phyloP scores from a whole-genome alignment of 768 basidiomycete genomes.

The Strobilomyces dryophilus region DNA sequence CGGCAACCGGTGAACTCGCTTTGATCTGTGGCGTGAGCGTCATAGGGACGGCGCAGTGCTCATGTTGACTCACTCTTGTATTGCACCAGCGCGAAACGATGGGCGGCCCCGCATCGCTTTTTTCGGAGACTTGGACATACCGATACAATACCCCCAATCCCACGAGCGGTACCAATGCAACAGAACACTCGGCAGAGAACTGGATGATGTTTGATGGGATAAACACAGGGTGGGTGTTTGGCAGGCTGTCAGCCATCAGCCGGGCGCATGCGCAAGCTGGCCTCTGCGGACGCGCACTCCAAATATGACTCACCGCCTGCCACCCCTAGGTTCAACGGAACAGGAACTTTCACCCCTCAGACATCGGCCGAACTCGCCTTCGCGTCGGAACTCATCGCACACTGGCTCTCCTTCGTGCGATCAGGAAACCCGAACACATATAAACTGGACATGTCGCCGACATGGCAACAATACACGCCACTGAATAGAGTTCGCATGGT shows the following conservation, averaged over 20 bases:
- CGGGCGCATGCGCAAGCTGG: not conserved
- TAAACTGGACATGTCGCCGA: conserved; percentile 48
- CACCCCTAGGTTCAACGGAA: conserved; percentile 44
- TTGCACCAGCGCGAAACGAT: conserved; percentile 40
- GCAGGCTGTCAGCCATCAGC: not conserved
- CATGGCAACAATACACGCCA: conserved; percentile 41
- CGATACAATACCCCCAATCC: conserved; percentile 57
- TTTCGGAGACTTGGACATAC: conserved; percentile 45
- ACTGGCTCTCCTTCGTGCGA: conserved; percentile 66
- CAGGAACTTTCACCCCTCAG: conserved; percentile 44
- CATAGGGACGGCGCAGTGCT: not conserved
- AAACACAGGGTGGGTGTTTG: conserved; percentile 48
- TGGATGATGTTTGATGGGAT: conserved; percentile 67
- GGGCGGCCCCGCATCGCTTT: conserved; percentile 36
- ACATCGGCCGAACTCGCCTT: conserved; percentile 47
- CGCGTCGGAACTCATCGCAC: conserved; percentile 55
- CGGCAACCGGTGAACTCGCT: conserved; percentile 46
- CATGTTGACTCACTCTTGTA: conserved; percentile 4
- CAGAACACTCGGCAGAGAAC: conserved; percentile 55
- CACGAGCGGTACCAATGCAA: conserved; percentile 32
- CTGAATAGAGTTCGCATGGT: conserved; percentile 38
- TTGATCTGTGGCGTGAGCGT: conserved; percentile 51
- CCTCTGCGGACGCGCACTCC: not conserved
- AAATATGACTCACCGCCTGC: conserved; percentile 15
- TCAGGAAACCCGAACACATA: conserved; percentile 51